phyloP scores from a whole-genome alignment of 139 green algal genomes.

The Chlorella ohadii region DNA sequence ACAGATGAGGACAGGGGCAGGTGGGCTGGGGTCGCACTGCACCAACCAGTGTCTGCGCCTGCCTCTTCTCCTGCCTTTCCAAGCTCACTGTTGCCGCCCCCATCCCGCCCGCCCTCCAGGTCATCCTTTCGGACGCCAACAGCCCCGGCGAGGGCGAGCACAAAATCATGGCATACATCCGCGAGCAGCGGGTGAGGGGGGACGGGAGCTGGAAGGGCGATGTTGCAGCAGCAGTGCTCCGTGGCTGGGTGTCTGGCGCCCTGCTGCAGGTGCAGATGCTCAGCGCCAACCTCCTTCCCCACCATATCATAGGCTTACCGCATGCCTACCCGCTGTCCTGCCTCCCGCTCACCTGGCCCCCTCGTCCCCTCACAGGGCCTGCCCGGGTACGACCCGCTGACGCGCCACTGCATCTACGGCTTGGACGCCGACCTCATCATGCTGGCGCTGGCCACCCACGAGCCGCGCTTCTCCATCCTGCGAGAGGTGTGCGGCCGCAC shows the following conservation, averaged over 20 bases:
- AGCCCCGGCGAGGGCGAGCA: constrained; percentile 97
- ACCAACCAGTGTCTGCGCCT: too few species aligned
- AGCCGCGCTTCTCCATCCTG: constrained; percentile 92
- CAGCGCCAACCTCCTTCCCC: too few species aligned
- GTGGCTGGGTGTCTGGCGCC: neutral
- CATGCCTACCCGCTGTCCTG: too few species aligned
- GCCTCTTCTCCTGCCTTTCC: neutral
- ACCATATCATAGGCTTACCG: too few species aligned
- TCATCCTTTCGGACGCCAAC: constrained; percentile 94
- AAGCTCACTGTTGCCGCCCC: neutral
- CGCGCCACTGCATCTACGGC: constrained; percentile 88
- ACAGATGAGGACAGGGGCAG: too few species aligned
- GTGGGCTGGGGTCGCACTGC: too few species aligned
- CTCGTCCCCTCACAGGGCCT: constrained; percentile 44
- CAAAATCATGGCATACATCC: constrained; percentile 97
- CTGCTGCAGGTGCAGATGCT: too few species aligned
- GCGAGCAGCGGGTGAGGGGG: constrained; percentile 75
- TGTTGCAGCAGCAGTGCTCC: too few species aligned
- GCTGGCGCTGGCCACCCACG: constrained; percentile 93
- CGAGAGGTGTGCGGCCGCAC: constrained; percentile 74
- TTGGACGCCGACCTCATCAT: constrained; percentile 99
- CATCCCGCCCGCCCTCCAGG: constrained; percentile 63
- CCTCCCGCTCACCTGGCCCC: too few species aligned
- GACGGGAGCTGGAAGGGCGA: too few species aligned
- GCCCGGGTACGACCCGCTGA: constrained; percentile 88